A percentile compares a stretch with the other conserved stretches of the same genome.
These are phyloP conservation scores for Trifolium dubium DNA, from an alignment of 306 rosid species.

Conservation along the genomic window DNA sequence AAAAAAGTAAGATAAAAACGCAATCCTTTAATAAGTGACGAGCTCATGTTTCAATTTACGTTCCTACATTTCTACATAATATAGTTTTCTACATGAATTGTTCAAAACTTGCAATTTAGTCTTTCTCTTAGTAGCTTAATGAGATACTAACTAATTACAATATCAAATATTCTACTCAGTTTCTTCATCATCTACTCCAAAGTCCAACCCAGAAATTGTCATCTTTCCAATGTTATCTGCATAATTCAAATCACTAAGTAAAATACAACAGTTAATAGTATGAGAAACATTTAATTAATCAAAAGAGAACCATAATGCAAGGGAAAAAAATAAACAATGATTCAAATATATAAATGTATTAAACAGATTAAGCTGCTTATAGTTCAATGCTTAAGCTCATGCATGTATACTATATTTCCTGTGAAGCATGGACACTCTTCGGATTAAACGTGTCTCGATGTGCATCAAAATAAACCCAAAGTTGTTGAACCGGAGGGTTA, in stretches of 20 bases:
- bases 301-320: not conserved
- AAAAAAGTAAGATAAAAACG: no score
- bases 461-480: no score
- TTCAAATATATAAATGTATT: not conserved
- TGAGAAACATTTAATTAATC: no score
- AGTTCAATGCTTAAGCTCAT: constrained; percentile 15
- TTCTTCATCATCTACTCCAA: constrained; percentile 56
- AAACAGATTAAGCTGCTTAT: constrained; percentile 20
- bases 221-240: constrained; percentile 87
- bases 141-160: no score
- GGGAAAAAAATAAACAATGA: not conserved
- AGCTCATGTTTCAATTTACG: not conserved
- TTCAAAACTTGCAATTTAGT: constrained; percentile 20
- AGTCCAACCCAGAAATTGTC: constrained; percentile 75
- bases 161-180: constrained; percentile 38
- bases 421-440: no score
- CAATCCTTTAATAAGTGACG: not conserved
- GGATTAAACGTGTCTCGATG: no score
- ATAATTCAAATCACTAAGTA: constrained; percentile 34
- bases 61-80: constrained; percentile 24
- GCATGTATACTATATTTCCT: no score
- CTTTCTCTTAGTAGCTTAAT: not conserved
- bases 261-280: not conserved
- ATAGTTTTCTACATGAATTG: constrained; percentile 29
- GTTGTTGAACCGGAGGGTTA: no score